Base-by-base conservation (phyloP, 2,329 filamentous ascomycete genomes). In the Arthrobotrys megalospora region DNA sequence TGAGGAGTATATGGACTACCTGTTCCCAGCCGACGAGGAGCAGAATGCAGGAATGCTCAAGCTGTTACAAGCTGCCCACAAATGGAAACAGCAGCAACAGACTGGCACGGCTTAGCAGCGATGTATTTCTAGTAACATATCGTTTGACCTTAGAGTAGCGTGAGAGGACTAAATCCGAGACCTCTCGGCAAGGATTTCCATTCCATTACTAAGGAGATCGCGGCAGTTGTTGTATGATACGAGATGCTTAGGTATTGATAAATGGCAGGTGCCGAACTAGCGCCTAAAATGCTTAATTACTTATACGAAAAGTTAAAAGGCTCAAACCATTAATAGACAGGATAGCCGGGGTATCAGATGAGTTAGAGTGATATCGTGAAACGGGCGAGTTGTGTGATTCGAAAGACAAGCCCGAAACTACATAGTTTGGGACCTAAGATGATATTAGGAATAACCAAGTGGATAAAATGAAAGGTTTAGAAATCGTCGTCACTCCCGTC, bases 1-100 rank as follows among this genome's bases (percentile, higher is more conserved):
- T 86, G 94, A 99, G 87, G 96, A 99, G 86, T 98, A 97, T 85
- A 90, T 96, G 85, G 96, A 98, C 84, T 98, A 97, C 82, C 90
- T 99, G 38, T 99, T 99, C 89, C 96, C 96, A 0, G 94, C 93
- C 3, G 96, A 98, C 86, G 94, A 97, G 84, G 90, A 93, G 85
- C 91, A 93, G 83, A 91, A 92, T 70, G 92, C 92, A 81, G 94
- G 93, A 82, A 86, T 97, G 84, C 92, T 92, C 64, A 93, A 92
- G 83, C 87, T 98, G 84, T 86, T 97, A 85, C 91, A 93, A 79
- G 91, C 91, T 89, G 94, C 95, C 72, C 91, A 94, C 84, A 90
- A 90, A 81, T 98, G 95, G 93, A 97, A 97, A 87, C 88, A 92
- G 83, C 86, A 85, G 77, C 85, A 88, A 82, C 85, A 88, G 82